phyloP scores from a whole-genome alignment of 176 grass and related monocot genomes.

The Urochloa ruziziensis region DNA sequence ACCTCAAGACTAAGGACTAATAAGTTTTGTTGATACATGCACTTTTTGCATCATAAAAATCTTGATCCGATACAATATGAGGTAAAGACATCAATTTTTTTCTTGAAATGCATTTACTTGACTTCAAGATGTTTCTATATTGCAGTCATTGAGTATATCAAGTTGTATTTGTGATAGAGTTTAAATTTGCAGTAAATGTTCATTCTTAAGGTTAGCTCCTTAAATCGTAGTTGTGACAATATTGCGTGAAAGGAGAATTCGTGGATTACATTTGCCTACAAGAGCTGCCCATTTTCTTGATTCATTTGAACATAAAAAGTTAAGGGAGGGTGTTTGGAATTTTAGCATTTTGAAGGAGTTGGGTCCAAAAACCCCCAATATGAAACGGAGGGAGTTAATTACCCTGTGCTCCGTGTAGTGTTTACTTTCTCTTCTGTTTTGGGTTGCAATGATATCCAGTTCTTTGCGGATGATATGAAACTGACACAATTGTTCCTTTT shows the following conservation, averaged over 20 bases:
- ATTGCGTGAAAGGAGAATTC: background rate
- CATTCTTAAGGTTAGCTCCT: background rate
- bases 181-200: background rate
- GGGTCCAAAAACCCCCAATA: background rate
- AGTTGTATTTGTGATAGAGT: background rate
- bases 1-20: constrained; percentile 7
- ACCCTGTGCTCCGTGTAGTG: background rate
- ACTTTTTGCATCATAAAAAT: background rate
- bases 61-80: background rate
- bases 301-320: background rate
- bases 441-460: background rate
- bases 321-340: background rate
- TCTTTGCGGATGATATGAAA: too few species aligned
- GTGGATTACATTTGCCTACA: background rate
- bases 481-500: too few species aligned
- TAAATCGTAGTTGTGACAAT: background rate
- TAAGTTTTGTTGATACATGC: background rate
- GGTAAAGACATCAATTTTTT: background rate
- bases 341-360: background rate
- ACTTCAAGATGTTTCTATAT: background rate
- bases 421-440: background rate
- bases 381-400: background rate
- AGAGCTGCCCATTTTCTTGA: background rate
- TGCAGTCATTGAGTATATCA: background rate
- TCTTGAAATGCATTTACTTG: background rate